Evolutionary conservation across 176 grass and related monocot species (phyloP), one percentile per base, ranked within the genome.

Genomic region (Oryza australiensis): DNA sequence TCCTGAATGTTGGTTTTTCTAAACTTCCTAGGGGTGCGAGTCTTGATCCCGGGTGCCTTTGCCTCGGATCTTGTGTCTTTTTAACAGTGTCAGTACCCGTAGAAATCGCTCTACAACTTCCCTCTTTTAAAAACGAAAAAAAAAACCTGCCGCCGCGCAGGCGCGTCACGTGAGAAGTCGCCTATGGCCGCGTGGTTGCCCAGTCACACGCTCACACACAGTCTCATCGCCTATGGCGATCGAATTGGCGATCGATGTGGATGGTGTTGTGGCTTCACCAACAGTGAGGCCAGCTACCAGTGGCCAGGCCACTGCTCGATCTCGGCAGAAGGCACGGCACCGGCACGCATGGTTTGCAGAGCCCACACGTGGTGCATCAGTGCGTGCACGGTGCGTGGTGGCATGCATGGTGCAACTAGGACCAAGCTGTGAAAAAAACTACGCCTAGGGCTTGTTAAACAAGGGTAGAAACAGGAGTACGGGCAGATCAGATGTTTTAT

Each of bases 11-110:
- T 22, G 41, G 48, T 2, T 10, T 60, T 74, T 26, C 59, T 26
- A 77, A 41, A 73, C 15, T 22, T 27, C 7, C 8, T 27, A 65
- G 78, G 35, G 49, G 1, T 23, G 3, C 71, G 37, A 68, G 48
- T 68, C 38, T 55, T 55, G 49, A 55, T 55, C 34, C 6, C 38
- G 9, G 79, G 30, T 49, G 35, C 35, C 46, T 49, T 3, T 49
- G 71, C 81, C 10, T 75, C 20, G 70, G 70, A 88, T 84, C 87
- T 69, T 29, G 86, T n/a, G 86, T 84, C 75, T 49, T 66, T 66
- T 5, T 30, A 32, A 64, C 30, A 13, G 22, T 24, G 51, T 68
- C 77, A 35, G 45, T 3, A 15, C 43, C 43, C 11, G 32, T 32
- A n/a, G 66, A 37, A 37, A 37, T 32, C 64, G 46, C 72, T 66